Evolutionary conservation across 108 stramenopile genomes (phyloP), one percentile per base, ranked within the genome.

Genomic region (Skeletonema costatum): DNA sequence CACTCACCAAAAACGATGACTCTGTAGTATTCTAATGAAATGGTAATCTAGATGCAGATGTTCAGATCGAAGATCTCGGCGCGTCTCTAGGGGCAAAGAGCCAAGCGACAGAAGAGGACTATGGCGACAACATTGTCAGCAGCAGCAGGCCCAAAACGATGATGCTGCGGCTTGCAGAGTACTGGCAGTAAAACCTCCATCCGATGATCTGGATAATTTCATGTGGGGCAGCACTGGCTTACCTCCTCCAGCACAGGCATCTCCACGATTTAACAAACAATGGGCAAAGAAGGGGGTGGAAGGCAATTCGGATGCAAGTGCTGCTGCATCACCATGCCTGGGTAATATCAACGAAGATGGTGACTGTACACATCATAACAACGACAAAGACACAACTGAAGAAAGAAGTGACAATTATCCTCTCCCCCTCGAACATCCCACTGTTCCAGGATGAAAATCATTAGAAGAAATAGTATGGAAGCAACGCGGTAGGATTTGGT

Each of bases 401-500:
- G 46, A 68, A 46, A 73, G 53, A 8, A 51, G 65, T 6, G 80
- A 81, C 63, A 81, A 74, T 50, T 50, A 75, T 81, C 31, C 51
- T 73, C 19, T 64, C 74, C 2, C 80, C 17, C 46, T 81, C 21
- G 78, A 71, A 64, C 35, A 39, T 1, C 63, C 63, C 7, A 32
- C 33, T 7, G 10, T 64, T 8, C 36, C 44, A 16, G 82, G 82
- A 83, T 25, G 58, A 73, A 73, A 63, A 70, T 83, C 29, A 71
- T 67, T 83, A 6, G 74, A 83, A 76, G 82, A 83, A n/a, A 76
- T 83, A 48, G 75, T 73, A 5, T 83, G 82, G 82, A 83, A 83
- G 48, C 82, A 83, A 42, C 71, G 82, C 12, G 72, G 75, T 61
- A n/a, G 82, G 82, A 42, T 73, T 83, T 46, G 82, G 82, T 5